Evolutionary conservation across 768 basidiomycete species (phyloP), one percentile per base, ranked within the genome.

Genomic region (Russula sp.): DNA sequence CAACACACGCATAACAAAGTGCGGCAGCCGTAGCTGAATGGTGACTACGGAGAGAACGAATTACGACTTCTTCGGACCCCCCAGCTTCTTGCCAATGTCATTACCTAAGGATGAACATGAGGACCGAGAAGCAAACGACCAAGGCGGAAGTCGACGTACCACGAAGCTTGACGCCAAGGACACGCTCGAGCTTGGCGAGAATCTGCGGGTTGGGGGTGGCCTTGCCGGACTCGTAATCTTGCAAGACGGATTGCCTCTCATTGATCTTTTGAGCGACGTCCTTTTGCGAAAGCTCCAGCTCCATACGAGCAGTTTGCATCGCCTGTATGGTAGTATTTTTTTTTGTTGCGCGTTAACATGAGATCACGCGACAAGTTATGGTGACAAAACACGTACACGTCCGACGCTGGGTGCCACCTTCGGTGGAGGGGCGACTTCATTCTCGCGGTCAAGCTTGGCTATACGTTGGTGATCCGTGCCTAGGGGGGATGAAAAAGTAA

Each of bases 381-480:
- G 16, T n/a, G 18, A 37, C 18, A 32, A 22, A 18, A 40, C 16
- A 74, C 81, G 48, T 71, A 88, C 90, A 74, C 85, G 86, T 66
- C 90, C 89, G 65, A 90, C 90, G 27, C 78, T 79, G 9, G 85
- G 79, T 2, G 80, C 73, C 67, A 98, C 77, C 76, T 93, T 96
- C 57, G 88, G 68, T 52, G 95, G 95, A 7, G 94, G 94, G 9
- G 94, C 92, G 27, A 96, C 94, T 71, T 96, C 94, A 73, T 98
- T 95, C 69, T 97, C 93, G 49, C 91, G 85, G 75, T 95, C 94
- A 48, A 98, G 86, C 71, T 95, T 95, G 31, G 90, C 94, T 72
- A 95, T 94, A 60, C 84, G 85, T 72, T 94, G 91, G 77, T 96
- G 93, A 76, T 98, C 94, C 66, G 91, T 90, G 40, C 90, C 92